phyloP scores from a whole-genome alignment of 495 filamentous ascomycete genomes.

The Tuber microsphaerosporum region DNA sequence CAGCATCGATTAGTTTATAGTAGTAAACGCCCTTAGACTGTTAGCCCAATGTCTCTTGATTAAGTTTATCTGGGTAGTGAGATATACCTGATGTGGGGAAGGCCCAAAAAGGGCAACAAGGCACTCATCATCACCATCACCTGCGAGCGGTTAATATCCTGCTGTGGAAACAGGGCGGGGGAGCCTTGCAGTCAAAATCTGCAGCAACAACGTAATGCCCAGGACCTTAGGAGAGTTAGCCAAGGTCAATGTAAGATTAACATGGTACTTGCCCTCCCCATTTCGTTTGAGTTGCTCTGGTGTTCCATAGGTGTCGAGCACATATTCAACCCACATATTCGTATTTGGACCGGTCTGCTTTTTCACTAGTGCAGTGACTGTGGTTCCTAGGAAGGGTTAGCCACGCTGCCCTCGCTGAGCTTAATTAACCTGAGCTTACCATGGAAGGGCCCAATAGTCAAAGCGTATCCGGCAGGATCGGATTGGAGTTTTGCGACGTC shows the following conservation, averaged over 20 bases:
- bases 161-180: not conserved
- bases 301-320: slow-evolving; percentile 32
- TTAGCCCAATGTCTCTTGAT: not conserved
- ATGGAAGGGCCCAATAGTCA: slow-evolving; percentile 29
- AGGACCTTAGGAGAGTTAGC: slow-evolving; percentile 15
- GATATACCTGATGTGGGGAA: slow-evolving; percentile 8
- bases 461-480: slow-evolving; percentile 32
- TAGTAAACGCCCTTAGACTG: slow-evolving; percentile 31
- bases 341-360: slow-evolving; percentile 8
- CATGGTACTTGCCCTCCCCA: slow-evolving; percentile 14
- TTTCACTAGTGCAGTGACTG: slow-evolving; percentile 14
- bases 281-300: slow-evolving; percentile 18
- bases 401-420: not conserved
- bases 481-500: slow-evolving; percentile 18
- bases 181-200: slow-evolving; percentile 29
- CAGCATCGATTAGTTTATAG: slow-evolving; percentile 37
- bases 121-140: slow-evolving; percentile 37
- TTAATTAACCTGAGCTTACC: slow-evolving; percentile 6
- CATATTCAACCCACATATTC: slow-evolving; percentile 18
- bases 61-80: not conserved
- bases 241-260: not conserved
- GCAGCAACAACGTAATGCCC: slow-evolving; percentile 25
- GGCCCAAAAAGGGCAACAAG: slow-evolving; percentile 35
- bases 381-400: slow-evolving; percentile 12
- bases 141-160: slow-evolving; percentile 6